Evolutionary conservation across 176 grass and related monocot genomes (phyloP).

Genomic region (Dendrocalamus sinicus): DNA sequence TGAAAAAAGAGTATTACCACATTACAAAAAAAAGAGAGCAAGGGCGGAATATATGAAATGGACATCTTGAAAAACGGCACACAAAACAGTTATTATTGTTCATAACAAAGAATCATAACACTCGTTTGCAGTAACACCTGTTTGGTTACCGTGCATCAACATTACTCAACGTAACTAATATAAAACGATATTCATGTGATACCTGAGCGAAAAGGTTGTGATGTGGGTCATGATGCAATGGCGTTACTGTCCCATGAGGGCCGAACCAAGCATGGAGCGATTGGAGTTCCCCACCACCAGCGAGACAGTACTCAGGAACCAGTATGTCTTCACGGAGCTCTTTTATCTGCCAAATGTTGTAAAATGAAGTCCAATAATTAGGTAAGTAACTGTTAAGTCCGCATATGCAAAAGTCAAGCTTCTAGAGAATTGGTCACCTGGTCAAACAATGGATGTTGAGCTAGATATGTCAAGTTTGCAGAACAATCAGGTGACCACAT

Average conservation of each 20-base stretch:
- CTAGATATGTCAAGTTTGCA: conserved; percentile 69
- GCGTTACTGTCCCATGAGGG: conserved; percentile 78
- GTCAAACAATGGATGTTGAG: conserved; percentile 88
- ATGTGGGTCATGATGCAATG: conserved; percentile 83
- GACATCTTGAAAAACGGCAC: not conserved
- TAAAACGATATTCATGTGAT: conserved; percentile 32
- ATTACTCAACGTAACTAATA: not conserved
- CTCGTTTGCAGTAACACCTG: not conserved
- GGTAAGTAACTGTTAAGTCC: conserved; percentile 11
- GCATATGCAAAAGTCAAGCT: conserved; percentile 11
- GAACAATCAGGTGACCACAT: conserved; percentile 62
- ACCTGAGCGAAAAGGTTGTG: conserved; percentile 97
- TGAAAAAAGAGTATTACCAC: not conserved
- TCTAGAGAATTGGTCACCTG: conserved; percentile 56
- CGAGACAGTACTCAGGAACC: conserved; percentile 86
- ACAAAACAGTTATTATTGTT: not conserved
- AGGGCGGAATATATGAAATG: not conserved
- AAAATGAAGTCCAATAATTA: conserved; percentile 22
- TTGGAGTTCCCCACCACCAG: conserved; percentile 80
- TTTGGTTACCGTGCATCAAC: conserved; percentile 15
- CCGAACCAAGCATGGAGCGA: conserved; percentile 90
- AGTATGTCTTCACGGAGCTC: conserved; percentile 81
- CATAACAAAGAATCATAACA: conserved; percentile 12
- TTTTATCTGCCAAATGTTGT: conserved; percentile 68
- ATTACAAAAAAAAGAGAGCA: not conserved